Base-by-base conservation (phyloP, 768 basidiomycete genomes). In the Mycena crocata region DNA sequence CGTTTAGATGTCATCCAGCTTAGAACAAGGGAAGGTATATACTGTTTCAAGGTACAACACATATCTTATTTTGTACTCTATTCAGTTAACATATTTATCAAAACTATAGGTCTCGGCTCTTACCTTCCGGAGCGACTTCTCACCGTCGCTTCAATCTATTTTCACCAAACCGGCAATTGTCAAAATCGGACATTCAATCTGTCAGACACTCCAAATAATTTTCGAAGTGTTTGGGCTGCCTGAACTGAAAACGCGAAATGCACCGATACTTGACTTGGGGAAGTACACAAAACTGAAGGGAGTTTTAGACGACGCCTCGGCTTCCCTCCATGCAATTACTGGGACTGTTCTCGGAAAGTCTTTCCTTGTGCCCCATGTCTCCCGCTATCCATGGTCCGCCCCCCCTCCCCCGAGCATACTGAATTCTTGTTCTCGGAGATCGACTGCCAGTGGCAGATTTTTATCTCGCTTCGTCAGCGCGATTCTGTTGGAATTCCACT, bases 261-360 rank as follows among this genome's bases (percentile, higher is more conserved):
- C 58, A 17, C 58, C 58, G 1, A 28, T 59, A 1, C 46, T 59
- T 21, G 58, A 59, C 7, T 28, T 59, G 7, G 48, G 48, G 0
- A 59, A 50, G 28, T 59, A 59, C 40, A 37, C 58, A 3, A 59
- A 59, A 23, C 10, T 59, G 19, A 59, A 59, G 37, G 58, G 23
- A n/a, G 44, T 19, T 5, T 7, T 50, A 6, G 45, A 49, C 4
- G 26, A 37, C 1, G 35, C 58, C 13, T 49, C 34, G 3, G 5
- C n/a, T 7, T 58, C 57, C 0, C 48, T 59, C 15, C 19, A 24
- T n/a, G 58, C 46, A 1, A 26, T 59, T 1, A 24, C 58, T 28
- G 58, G 58, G 21, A 23, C 40, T 24, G 21, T 59, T n/a, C 48
- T 58, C 10, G 13, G 30, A 4, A 40, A 49, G 21, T n/a, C n/a